Evolutionary conservation across 345 rosid genomes (phyloP).

Genomic region (Adansonia digitata): DNA sequence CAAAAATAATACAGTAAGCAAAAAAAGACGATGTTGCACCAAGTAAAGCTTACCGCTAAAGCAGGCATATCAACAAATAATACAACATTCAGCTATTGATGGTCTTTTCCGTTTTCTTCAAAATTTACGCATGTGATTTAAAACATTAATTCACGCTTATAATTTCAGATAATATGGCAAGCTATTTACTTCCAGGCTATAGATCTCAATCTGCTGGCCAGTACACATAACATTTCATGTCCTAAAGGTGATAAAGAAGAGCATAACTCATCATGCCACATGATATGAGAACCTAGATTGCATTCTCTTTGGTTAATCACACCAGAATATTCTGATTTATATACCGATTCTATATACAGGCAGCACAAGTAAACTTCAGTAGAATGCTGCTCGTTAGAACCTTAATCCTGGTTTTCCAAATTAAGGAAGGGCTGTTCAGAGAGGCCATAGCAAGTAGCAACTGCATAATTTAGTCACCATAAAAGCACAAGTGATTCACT

Average conservation of each 20-base stretch:
- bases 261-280: not conserved
- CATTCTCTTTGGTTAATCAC: not conserved
- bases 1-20: slow-evolving; percentile 3
- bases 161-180: not conserved
- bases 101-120: not conserved
- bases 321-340: not conserved
- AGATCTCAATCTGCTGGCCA: not conserved
- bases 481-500: not conserved
- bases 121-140: not conserved
- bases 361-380: not conserved
- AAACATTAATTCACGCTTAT: not conserved
- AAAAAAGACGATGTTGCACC: not conserved
- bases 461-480: not conserved
- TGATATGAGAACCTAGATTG: not conserved
- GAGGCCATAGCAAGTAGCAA: not conserved
- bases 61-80: not conserved
- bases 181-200: not conserved
- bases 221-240: not conserved
- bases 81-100: not conserved
- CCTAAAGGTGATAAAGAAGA: not conserved
- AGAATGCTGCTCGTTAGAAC: not conserved
- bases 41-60: not conserved
- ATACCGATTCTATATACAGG: not conserved
- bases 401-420: not conserved
- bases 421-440: not conserved